Evolutionary conservation across 345 rosid species (phyloP).

Genomic region (Euclidium syriacum): DNA sequence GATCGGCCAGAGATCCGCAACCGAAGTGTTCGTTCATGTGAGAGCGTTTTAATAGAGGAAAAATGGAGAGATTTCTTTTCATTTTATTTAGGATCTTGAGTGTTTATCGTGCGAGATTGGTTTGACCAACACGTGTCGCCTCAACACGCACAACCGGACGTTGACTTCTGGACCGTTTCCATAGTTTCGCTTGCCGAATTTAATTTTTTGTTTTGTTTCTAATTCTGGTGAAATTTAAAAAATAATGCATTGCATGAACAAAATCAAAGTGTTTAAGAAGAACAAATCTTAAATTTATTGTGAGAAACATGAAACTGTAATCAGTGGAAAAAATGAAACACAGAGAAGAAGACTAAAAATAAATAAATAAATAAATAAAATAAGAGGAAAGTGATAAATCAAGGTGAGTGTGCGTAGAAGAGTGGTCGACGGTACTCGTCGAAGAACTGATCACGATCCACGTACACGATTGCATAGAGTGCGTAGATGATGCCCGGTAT

Average conservation of each 20-base stretch:
- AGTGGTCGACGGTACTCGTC: constrained; percentile 89
- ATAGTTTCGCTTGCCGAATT: background rate
- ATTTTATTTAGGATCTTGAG: background rate
- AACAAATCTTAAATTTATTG: background rate
- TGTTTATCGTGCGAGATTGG: background rate
- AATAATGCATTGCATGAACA: background rate
- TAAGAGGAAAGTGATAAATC: background rate
- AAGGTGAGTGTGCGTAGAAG: constrained; percentile 28
- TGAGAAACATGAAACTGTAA: background rate
- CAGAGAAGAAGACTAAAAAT: background rate
- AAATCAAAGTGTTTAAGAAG: background rate
- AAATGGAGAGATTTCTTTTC: background rate
- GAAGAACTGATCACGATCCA: constrained; percentile 80
- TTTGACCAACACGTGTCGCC: background rate
- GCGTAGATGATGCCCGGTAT: constrained; percentile 90
- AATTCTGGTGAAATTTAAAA: background rate
- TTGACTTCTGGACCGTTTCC: constrained; percentile 8
- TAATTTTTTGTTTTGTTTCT: background rate
- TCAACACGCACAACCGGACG: background rate
- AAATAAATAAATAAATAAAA: background rate
- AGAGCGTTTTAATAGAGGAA: background rate
- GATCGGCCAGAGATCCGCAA: no score
- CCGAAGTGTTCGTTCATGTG: background rate
- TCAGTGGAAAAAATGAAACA: background rate
- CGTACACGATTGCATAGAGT: constrained; percentile 75